A percentile compares a stretch with the other conserved stretches of the same genome.
Conservation (phyloP, 1,139 yeast genomes). For the Chernovozyma sophiae-reginae region DNA sequence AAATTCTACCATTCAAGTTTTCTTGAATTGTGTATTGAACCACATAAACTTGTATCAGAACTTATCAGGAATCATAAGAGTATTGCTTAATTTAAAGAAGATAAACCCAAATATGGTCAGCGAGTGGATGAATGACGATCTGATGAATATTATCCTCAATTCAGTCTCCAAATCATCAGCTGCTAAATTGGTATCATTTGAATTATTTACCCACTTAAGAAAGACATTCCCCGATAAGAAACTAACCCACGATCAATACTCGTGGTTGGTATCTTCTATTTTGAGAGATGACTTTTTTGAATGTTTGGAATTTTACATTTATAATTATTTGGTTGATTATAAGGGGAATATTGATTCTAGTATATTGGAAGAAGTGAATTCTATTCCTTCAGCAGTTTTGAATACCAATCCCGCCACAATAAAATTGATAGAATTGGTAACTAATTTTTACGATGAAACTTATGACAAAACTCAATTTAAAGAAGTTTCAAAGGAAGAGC, state of each 20-base stretch:
- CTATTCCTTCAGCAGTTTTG: slow-evolving; percentile 13
- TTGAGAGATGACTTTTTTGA: slow-evolving; percentile 19
- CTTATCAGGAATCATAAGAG: slow-evolving; percentile 25
- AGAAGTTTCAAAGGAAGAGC: slow-evolving; percentile 1
- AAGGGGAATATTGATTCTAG: slow-evolving; percentile 11
- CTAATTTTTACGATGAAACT: background rate
- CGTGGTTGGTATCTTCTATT: slow-evolving; percentile 23
- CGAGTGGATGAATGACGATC: slow-evolving; percentile 28
- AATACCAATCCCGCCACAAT: slow-evolving; percentile 9
- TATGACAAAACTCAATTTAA: background rate
- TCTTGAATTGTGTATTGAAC: slow-evolving; percentile 36
- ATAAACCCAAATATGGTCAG: slow-evolving; percentile 13
- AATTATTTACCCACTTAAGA: slow-evolving; percentile 19
- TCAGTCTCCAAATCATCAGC: slow-evolving; percentile 28
- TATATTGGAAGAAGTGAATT: slow-evolving; percentile 12
- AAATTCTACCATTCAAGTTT: slow-evolving; percentile 22
- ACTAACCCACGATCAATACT: slow-evolving; percentile 16
- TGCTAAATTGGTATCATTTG: slow-evolving; percentile 23
- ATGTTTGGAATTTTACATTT: slow-evolving; percentile 26
- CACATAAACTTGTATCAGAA: slow-evolving; percentile 35
- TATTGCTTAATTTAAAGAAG: slow-evolving; percentile 18
- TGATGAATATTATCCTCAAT: slow-evolving; percentile 27
- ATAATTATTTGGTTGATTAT: slow-evolving; percentile 20
- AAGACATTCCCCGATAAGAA: slow-evolving; percentile 6
- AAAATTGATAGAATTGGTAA: slow-evolving; percentile 6